Conservation (phyloP, 495 filamentous ascomycete genomes). For the Aspergillus ellipticus region DNA sequence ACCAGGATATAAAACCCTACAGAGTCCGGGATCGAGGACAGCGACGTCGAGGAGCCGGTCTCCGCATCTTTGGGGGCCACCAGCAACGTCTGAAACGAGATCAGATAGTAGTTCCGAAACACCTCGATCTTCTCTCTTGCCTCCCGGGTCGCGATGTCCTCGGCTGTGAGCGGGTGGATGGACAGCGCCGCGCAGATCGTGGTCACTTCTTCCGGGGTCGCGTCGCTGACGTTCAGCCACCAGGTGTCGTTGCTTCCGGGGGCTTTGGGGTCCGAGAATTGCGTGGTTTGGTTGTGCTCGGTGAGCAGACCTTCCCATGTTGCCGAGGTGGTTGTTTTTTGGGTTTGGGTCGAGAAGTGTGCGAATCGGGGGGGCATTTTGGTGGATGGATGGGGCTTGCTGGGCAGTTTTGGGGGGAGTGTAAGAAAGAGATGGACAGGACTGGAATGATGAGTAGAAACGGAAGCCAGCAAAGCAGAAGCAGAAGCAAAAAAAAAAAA, state of each 20-base stretch:
- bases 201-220: conserved; percentile 76
- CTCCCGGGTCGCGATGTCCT: conserved; percentile 88
- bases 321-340: conserved; percentile 70
- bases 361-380: conserved; percentile 56
- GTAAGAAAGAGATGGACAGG: no score
- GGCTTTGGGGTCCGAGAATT: conserved; percentile 52
- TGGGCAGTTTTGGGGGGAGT: no score
- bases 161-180: conserved; percentile 84
- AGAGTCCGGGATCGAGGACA: conserved; percentile 62
- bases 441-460: no score
- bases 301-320: conserved; percentile 75
- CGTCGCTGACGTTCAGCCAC: conserved; percentile 89
- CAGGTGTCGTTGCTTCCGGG: conserved; percentile 54
- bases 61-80: no score
- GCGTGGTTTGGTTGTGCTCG: conserved; percentile 64
- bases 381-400: background rate
- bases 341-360: conserved; percentile 83
- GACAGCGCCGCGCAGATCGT: conserved; percentile 76
- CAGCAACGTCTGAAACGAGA: conserved; percentile 85
- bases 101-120: conserved; percentile 89
- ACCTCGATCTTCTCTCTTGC: conserved; percentile 94
- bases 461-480: no score
- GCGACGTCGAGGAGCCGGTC: no score
- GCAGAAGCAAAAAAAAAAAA: no score
- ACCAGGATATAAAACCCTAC: conserved; percentile 91